Evolutionary conservation across 2,329 filamentous ascomycete species (phyloP).

Genomic region (Trichoderma sp.): DNA sequence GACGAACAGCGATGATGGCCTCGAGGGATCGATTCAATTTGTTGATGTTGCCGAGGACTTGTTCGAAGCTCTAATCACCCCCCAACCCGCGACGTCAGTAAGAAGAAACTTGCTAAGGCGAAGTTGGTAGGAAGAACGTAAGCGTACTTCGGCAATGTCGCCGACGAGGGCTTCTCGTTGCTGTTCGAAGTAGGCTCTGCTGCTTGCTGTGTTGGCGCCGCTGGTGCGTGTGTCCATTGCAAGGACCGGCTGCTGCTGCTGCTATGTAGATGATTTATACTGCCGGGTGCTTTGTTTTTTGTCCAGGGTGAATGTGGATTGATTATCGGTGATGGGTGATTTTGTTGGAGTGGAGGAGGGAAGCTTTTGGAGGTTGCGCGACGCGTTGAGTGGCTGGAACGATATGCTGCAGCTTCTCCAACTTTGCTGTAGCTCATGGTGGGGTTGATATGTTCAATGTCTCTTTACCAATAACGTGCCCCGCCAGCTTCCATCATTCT

Average conservation of each 20-base stretch:
- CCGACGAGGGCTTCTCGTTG: constrained; percentile 71
- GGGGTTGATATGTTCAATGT: neutral
- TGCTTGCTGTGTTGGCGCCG: constrained; percentile 40
- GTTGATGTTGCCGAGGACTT: constrained; percentile 94
- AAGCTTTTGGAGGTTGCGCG: neutral
- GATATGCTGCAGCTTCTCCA: neutral
- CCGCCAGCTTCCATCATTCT: neutral
- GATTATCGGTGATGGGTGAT: neutral
- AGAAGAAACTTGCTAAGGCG: too few species aligned
- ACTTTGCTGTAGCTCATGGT: neutral
- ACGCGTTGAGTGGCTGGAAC: neutral
- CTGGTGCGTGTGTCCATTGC: constrained; percentile 39
- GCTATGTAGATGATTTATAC: neutral
- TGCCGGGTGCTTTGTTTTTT: neutral
- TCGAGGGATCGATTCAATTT: constrained; percentile 91
- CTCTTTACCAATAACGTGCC: neutral
- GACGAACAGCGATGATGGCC: constrained; percentile 78
- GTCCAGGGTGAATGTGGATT: neutral
- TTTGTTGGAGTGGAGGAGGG: neutral
- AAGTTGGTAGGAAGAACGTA: neutral
- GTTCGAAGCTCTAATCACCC: constrained; percentile 69
- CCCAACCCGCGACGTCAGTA: neutral
- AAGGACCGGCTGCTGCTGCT: constrained; percentile 25
- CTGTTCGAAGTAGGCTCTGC: constrained; percentile 71
- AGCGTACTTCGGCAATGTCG: constrained; percentile 70